Evolutionary conservation across 345 rosid species (phyloP).

Genomic region (Sonneratia alba): DNA sequence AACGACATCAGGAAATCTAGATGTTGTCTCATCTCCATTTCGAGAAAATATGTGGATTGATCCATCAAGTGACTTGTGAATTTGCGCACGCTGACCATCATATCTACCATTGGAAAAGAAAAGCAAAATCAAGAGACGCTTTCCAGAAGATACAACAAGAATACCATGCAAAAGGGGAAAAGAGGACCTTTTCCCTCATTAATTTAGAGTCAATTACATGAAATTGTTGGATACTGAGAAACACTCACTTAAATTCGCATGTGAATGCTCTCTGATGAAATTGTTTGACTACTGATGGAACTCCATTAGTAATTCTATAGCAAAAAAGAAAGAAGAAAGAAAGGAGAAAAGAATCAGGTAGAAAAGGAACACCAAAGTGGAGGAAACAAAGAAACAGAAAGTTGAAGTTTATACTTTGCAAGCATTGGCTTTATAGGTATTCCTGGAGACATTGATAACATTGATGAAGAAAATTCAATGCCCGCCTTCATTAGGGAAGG

Average conservation of each 20-base stretch:
- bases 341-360: conserved; percentile 8
- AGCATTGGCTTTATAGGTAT: conserved; percentile 92
- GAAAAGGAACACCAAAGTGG: neutral
- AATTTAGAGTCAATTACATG: neutral
- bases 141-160: neutral
- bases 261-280: conserved; percentile 65
- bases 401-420: conserved; percentile 47
- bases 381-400: neutral
- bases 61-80: conserved; percentile 59
- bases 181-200: neutral
- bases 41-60: conserved; percentile 63
- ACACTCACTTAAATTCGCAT: conserved; percentile 75
- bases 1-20: conserved; percentile 71
- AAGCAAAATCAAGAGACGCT: neutral
- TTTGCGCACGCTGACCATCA: conserved; percentile 94
- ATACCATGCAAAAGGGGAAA: neutral
- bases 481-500: conserved; percentile 60
- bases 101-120: conserved; percentile 36
- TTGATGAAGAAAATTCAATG: conserved; percentile 57
- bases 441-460: conserved; percentile 73
- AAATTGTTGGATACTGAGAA: neutral
- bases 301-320: conserved; percentile 64
- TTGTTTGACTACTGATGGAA: conserved; percentile 44
- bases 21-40: conserved; percentile 82
- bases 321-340: conserved; percentile 8